A percentile compares a stretch with the other conserved stretches of the same genome.
phyloP scores from a whole-genome alignment of 2,329 filamentous ascomycete genomes.

The Penicillium corylophilum region DNA sequence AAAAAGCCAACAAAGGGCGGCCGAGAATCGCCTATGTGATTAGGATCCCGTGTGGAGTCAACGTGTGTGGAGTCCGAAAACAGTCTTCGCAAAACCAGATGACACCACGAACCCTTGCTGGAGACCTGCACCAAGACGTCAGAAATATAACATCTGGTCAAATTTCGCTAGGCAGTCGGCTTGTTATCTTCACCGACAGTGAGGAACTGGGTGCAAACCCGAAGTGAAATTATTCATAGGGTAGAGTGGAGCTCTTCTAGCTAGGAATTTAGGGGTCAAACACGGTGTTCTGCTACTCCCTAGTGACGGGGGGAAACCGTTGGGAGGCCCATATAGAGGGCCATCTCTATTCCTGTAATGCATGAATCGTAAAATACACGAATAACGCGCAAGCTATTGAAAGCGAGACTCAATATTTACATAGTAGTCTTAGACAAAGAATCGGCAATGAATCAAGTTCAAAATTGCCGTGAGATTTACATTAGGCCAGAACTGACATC shows the following conservation, averaged over 20 bases:
- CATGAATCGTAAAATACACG: neutral
- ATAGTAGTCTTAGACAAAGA: neutral
- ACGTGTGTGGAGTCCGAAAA: neutral
- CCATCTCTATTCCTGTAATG: neutral
- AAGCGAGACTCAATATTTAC: neutral
- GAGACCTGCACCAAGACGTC: neutral
- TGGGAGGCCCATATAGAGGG: neutral
- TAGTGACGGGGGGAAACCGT: neutral
- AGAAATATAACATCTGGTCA: neutral
- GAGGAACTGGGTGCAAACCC: neutral
- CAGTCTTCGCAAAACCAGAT: neutral
- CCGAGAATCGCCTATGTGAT: neutral
- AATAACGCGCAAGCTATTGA: neutral
- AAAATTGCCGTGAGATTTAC: conserved; percentile 3
- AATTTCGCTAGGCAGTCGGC: neutral
- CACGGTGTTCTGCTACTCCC: neutral
- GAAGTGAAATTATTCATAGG: neutral
- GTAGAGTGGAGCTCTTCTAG: neutral
- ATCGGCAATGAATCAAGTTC: conserved; percentile 5
- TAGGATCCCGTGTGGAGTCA: conserved; percentile 1
- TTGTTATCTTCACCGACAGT: neutral
- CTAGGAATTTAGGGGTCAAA: neutral
- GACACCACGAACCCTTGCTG: neutral
- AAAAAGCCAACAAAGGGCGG: neutral
- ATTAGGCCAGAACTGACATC: neutral